Percentiles rank a stretch among this genome's conserved stretches.
These are phyloP conservation scores for Cyberlindnera bimundalis DNA, from an alignment of 805 yeast genomes.

Conservation along the genomic window DNA sequence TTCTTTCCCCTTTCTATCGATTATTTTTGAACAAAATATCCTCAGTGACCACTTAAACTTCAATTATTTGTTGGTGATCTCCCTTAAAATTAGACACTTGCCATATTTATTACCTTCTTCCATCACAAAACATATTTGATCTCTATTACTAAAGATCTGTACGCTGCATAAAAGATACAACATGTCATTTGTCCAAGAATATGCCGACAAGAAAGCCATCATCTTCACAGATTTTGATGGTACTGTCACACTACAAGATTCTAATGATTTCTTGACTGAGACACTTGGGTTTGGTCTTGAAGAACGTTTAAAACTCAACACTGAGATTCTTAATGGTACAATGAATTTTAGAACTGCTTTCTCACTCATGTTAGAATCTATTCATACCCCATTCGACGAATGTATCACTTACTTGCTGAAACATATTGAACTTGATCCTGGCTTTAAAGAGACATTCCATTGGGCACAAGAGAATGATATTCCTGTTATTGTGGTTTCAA, in stretches of 20 bases:
- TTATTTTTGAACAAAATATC: no score
- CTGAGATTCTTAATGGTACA: slow-evolving; percentile 66
- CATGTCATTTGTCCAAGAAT: slow-evolving; percentile 26
- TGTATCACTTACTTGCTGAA: slow-evolving; percentile 69
- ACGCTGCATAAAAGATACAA: no score
- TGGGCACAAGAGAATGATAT: slow-evolving; percentile 72
- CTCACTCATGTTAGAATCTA: slow-evolving; percentile 76
- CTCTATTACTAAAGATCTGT: no score
- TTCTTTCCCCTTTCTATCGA: no score
- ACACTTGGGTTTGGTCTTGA: slow-evolving; percentile 79
- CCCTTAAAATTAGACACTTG: no score
- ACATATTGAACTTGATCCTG: slow-evolving; percentile 80
- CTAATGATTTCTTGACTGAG: slow-evolving; percentile 90
- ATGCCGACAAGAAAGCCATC: slow-evolving; percentile 52
- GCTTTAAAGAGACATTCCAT: slow-evolving; percentile 74
- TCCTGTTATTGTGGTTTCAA: slow-evolving; percentile 83
- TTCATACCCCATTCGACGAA: slow-evolving; percentile 71
- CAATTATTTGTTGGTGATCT: no score
- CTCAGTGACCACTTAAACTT: no score
- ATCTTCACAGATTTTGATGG: slow-evolving; percentile 98
- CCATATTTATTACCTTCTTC: no score
- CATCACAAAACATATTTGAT: background rate
- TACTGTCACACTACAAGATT: slow-evolving; percentile 91
- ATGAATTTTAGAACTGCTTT: slow-evolving; percentile 80
- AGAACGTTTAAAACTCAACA: slow-evolving; percentile 63